These are phyloP conservation scores for Fonsecaea multimorphosa DNA, from an alignment of 2,329 filamentous ascomycete genomes.

Conservation along the genomic window DNA sequence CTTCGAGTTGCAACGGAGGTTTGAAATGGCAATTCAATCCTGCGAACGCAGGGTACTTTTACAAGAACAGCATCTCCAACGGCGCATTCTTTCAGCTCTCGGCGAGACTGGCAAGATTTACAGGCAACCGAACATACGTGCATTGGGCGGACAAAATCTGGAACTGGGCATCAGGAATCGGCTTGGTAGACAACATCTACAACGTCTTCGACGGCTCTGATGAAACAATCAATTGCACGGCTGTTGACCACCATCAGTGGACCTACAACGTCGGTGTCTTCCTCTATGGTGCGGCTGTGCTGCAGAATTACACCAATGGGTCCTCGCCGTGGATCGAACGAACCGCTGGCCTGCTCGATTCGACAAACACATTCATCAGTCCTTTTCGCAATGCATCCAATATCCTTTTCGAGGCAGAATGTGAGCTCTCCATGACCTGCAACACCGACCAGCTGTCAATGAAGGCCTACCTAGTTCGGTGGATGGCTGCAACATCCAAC, in stretches of 20 bases:
- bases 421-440: slow-evolving; percentile 67
- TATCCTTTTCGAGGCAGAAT: slow-evolving; percentile 70
- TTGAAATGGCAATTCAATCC: slow-evolving; percentile 82
- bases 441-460: slow-evolving; percentile 74
- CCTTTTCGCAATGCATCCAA: slow-evolving; percentile 51
- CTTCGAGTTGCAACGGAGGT: slow-evolving; percentile 69
- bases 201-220: slow-evolving; percentile 70
- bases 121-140: slow-evolving; percentile 68
- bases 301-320: slow-evolving; percentile 63
- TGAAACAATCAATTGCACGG: slow-evolving; percentile 61
- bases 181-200: slow-evolving; percentile 67
- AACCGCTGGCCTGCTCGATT: slow-evolving; percentile 62
- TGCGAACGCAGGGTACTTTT: slow-evolving; percentile 77
- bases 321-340: slow-evolving; percentile 62
- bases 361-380: slow-evolving; percentile 58
- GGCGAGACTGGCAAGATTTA: slow-evolving; percentile 72
- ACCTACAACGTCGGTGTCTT: slow-evolving; percentile 70
- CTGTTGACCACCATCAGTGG: slow-evolving; percentile 68
- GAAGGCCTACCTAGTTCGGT: slow-evolving; percentile 73
- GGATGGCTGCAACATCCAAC: slow-evolving; percentile 66
- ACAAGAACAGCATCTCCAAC: slow-evolving; percentile 74
- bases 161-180: slow-evolving; percentile 63
- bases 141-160: slow-evolving; percentile 67
- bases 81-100: slow-evolving; percentile 83
- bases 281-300: slow-evolving; percentile 50